Evolutionary conservation across 352 stramenopile genomes (phyloP).

Genomic region (Globisporangium paddicum): DNA sequence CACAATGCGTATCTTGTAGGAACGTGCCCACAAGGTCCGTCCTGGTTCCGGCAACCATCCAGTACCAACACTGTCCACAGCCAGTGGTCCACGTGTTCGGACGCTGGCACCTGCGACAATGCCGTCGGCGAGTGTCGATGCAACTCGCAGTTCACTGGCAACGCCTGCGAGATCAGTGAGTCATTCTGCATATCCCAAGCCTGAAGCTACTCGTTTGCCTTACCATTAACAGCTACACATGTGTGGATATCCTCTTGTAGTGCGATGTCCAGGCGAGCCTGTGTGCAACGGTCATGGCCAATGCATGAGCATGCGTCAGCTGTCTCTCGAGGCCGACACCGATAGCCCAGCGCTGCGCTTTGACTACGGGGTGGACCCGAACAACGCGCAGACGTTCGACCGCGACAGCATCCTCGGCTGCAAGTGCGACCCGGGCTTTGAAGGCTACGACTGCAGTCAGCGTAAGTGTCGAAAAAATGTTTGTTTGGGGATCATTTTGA

Average conservation of each 20-base stretch:
- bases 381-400: conserved; percentile 78
- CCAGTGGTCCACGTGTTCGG: conserved; percentile 50
- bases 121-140: conserved; percentile 55
- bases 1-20: conserved; percentile 20
- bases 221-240: neutral
- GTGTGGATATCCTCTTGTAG: conserved; percentile 13
- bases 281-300: conserved; percentile 64
- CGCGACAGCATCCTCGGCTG: conserved; percentile 75
- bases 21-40: conserved; percentile 49
- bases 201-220: neutral
- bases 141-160: conserved; percentile 49
- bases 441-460: conserved; percentile 86
- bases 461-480: conserved; percentile 25
- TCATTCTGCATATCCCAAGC: no score
- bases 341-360: conserved; percentile 47
- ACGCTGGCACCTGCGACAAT: conserved; percentile 53
- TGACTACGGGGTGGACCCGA: conserved; percentile 62
- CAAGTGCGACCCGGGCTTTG: conserved; percentile 88
- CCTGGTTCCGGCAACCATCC: conserved; percentile 54
- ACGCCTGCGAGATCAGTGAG: conserved; percentile 52
- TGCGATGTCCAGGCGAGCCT: conserved; percentile 55
- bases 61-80: conserved; percentile 44
- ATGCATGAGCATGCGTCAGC: conserved; percentile 68
- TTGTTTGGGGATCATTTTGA: neutral
- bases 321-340: conserved; percentile 55